Evolutionary conservation across 2,329 filamentous ascomycete genomes (phyloP).

Genomic region (Alternaria atra): DNA sequence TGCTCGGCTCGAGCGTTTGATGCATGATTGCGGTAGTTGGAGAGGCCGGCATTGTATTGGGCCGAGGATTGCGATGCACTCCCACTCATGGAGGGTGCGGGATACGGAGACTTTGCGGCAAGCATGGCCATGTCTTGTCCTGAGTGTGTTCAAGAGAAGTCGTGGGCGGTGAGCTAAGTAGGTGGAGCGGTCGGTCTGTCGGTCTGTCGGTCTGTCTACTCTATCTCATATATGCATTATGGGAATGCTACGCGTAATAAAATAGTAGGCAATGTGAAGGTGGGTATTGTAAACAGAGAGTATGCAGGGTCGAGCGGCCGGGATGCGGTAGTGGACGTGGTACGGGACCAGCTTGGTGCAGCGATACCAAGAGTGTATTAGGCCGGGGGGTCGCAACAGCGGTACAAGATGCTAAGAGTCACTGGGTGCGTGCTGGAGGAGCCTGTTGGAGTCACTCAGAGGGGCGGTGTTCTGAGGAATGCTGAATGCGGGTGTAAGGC

Average conservation of each 20-base stretch:
- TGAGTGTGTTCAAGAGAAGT: constrained; percentile 2
- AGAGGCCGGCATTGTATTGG: constrained; percentile 47
- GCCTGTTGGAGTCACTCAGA: not conserved
- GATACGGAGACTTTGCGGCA: constrained; percentile 76
- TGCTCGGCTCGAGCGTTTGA: constrained; percentile 55
- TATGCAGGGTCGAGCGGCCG: constrained; percentile 1
- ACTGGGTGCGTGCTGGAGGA: not conserved
- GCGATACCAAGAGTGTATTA: constrained; percentile 15
- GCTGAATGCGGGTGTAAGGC: constrained; percentile 11
- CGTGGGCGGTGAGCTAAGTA: constrained; percentile 8
- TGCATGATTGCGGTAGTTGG: constrained; percentile 49
- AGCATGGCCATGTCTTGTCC: constrained; percentile 73
- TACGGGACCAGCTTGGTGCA: constrained; percentile 19
- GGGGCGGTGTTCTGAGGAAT: constrained; percentile 1
- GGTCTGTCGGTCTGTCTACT: constrained; percentile 10
- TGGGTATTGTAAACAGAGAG: constrained; percentile 19
- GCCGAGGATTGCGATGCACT: constrained; percentile 41
- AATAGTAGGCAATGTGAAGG: constrained; percentile 2
- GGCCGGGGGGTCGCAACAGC: constrained; percentile 12
- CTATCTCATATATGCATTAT: constrained; percentile 29
- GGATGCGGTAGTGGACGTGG: constrained; percentile 17
- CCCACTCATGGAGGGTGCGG: constrained; percentile 60
- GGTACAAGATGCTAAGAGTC: not conserved
- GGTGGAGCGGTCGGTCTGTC: constrained; percentile 6
- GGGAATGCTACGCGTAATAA: constrained; percentile 13